Conservation (phyloP, 108 stramenopile genomes). For the Conticribra guillardii region DNA sequence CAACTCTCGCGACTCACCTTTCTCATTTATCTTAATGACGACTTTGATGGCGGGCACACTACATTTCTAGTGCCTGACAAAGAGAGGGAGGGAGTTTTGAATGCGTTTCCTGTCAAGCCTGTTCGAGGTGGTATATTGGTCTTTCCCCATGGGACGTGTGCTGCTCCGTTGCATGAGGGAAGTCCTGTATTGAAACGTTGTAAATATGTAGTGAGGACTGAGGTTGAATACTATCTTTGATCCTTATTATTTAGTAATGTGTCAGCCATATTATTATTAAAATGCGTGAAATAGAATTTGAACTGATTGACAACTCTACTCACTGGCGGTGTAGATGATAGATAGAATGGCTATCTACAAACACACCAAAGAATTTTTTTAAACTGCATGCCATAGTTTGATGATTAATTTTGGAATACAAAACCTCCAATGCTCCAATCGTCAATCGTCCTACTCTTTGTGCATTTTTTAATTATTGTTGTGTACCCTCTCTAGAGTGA, state of each 20-base stretch:
- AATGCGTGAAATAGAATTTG: too few species aligned
- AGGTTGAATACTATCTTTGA: constrained; percentile 59
- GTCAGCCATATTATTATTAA: too few species aligned
- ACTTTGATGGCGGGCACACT: constrained; percentile 70
- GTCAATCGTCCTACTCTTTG: too few species aligned
- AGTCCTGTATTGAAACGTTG: constrained; percentile 48
- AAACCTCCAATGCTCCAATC: too few species aligned
- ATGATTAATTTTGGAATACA: too few species aligned
- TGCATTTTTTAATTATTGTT: too few species aligned
- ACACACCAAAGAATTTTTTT: too few species aligned
- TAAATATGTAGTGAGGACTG: constrained; percentile 76
- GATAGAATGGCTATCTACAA: too few species aligned
- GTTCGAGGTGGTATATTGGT: constrained; percentile 52
- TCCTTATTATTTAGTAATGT: not conserved
- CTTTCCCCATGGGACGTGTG: constrained; percentile 64
- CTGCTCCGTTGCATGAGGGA: constrained; percentile 64
- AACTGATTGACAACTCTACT: too few species aligned
- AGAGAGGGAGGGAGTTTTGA: constrained; percentile 26
- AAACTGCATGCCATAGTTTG: too few species aligned
- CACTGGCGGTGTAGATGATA: too few species aligned
- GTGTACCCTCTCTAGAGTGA: too few species aligned
- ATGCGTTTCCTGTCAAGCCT: constrained; percentile 44
- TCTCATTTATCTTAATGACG: constrained; percentile 72
- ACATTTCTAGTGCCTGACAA: constrained; percentile 47
- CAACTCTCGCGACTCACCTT: constrained; percentile 52